Evolutionary conservation across 2,329 filamentous ascomycete genomes (phyloP).

Genomic region (Neofusicoccum sp.): DNA sequence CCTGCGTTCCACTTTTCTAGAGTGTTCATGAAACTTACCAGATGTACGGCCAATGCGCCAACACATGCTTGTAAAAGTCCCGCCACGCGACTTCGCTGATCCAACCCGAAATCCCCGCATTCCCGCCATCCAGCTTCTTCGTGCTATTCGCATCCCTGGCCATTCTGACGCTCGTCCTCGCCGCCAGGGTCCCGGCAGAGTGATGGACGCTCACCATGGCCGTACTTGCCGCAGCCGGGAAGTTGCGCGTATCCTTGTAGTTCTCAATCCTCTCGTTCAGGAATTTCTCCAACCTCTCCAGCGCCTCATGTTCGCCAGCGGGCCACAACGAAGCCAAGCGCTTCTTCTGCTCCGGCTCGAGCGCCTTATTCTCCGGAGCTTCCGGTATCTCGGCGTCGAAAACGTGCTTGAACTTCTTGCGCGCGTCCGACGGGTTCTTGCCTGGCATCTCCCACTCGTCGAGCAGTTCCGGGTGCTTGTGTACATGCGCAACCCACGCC

Average conservation of each 20-base stretch:
- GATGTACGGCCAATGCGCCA: conserved; percentile 83
- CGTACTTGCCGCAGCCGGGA: conserved; percentile 65
- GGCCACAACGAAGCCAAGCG: conserved; percentile 67
- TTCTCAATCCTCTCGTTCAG: conserved; percentile 62
- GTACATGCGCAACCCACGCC: conserved; percentile 73
- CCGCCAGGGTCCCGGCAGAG: conserved; percentile 67
- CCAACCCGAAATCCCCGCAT: conserved; percentile 70
- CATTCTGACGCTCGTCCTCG: conserved; percentile 65
- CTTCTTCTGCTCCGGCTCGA: conserved; percentile 62
- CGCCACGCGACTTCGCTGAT: conserved; percentile 84
- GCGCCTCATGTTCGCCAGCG: conserved; percentile 73
- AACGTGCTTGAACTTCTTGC: conserved; percentile 54
- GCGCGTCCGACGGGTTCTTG: conserved; percentile 55
- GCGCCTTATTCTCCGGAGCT: conserved; percentile 63
- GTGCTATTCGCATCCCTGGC: conserved; percentile 66
- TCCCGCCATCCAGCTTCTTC: conserved; percentile 66
- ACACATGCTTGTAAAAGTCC: conserved; percentile 85
- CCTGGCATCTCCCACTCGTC: conserved; percentile 61
- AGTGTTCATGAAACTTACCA: conserved; percentile 60
- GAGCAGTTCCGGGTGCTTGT: conserved; percentile 69
- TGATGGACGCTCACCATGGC: conserved; percentile 73
- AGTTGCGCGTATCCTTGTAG: conserved; percentile 69
- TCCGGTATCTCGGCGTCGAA: conserved; percentile 65
- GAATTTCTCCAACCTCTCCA: conserved; percentile 66
- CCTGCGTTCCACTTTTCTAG: too few species aligned